Evolutionary conservation across 805 yeast genomes (phyloP), one percentile per base, ranked within the genome.

Genomic region (Pichia deserticola): DNA sequence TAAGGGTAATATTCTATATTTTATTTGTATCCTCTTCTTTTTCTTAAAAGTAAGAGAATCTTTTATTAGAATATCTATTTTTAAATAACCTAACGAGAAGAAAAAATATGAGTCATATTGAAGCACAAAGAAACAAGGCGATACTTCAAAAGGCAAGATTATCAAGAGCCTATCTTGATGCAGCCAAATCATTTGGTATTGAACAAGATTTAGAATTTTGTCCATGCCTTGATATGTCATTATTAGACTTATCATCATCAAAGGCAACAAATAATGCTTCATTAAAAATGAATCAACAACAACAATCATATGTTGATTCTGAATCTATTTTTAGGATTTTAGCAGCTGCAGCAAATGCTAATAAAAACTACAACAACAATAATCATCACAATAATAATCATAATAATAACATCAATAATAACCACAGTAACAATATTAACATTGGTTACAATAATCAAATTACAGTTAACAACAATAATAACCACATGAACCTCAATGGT

Each of bases 151-250:
- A 50, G 29, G 56, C 58, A 33, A 54, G 60, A 53, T 50, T 64
- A 7, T 75, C 78, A 20, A 68, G 77, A 50, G 73, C 68, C n/a
- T 73, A 74, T 54, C 73, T 81, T 58, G 77, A 82, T 55, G 75
- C 81, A 38, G 79, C 82, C 58, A 77, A 85, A 57, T 82, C 88
- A 37, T 83, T 85, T 62, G 89, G 83, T 56, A 61, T 73, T 39
- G 88, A 81, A 61, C 86, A 84, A 56, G 92, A 85, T 63, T 61
- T 76, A 45, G 90, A 82, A 66, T 86, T 86, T 63, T 81, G 83
- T 56, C 86, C 86, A 25, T 45, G 62, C 11, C 11, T 51, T 5
- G 50, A 44, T 36, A 25, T 29, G 27, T 29, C 6, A 32, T 37
- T 7, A 36, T 44, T 5, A 30, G 20, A 35, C 1, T 38, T 25